A percentile compares a stretch with the other conserved stretches of the same genome.
These are phyloP conservation scores for Linum trigynum DNA, from an alignment of 345 rosid species.

Conservation along the genomic window DNA sequence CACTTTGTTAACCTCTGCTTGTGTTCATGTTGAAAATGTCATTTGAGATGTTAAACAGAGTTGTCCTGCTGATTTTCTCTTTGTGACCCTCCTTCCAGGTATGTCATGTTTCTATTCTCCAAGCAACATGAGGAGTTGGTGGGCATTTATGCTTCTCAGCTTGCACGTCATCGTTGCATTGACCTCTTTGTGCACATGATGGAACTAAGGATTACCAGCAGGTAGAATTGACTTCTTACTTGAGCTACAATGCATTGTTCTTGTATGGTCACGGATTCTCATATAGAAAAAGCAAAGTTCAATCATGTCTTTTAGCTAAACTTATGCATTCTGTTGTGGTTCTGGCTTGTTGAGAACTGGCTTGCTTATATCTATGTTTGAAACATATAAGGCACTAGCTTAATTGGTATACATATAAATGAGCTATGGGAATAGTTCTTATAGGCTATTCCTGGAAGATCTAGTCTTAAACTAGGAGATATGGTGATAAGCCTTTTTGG, in stretches of 20 bases:
- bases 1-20: background rate
- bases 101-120: slow-evolving; percentile 87
- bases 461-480: background rate
- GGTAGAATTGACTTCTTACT: slow-evolving; percentile 32
- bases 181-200: slow-evolving; percentile 99
- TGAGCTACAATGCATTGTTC: background rate
- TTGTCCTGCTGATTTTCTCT: slow-evolving; percentile 10
- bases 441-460: background rate
- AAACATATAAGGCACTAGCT: background rate
- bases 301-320: background rate
- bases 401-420: background rate
- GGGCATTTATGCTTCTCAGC: slow-evolving; percentile 97
- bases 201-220: slow-evolving; percentile 84
- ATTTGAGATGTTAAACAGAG: background rate
- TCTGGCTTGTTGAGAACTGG: background rate
- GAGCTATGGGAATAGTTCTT: background rate
- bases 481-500: background rate
- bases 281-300: no score
- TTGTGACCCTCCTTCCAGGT: slow-evolving; percentile 49
- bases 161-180: slow-evolving; percentile 79
- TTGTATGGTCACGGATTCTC: background rate
- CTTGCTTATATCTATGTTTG: background rate
- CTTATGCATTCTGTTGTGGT: background rate
- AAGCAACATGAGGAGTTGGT: slow-evolving; percentile 93
- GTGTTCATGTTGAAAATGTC: background rate